Evolutionary conservation across 2,329 filamentous ascomycete species (phyloP).

Genomic region (Rhexocercosporidium sp.): DNA sequence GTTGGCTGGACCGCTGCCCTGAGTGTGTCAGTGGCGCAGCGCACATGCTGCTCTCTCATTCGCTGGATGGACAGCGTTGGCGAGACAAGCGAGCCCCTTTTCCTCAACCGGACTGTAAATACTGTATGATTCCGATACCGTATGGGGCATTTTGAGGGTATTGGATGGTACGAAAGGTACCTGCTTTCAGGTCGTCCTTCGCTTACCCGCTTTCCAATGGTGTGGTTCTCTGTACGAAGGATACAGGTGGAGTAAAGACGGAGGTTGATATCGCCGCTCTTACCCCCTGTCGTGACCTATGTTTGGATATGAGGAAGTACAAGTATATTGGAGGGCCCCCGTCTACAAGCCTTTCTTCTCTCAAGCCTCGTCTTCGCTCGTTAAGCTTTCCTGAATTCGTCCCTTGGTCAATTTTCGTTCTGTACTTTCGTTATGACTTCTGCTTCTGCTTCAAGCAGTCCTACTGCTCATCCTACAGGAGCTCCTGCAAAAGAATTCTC

Average conservation of each 20-base stretch:
- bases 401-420: not conserved
- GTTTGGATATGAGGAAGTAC: not conserved
- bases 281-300: not conserved
- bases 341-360: not conserved
- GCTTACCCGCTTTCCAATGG: not conserved
- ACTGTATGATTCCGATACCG: not conserved
- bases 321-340: not conserved
- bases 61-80: not conserved
- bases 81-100: slow-evolving; percentile 8
- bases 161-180: not conserved
- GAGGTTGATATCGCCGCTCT: not conserved
- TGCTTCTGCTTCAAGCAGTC: not conserved
- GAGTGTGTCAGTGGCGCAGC: slow-evolving; percentile 11
- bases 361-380: not conserved
- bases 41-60: not conserved
- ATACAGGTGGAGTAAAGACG: not conserved
- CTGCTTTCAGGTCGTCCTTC: not conserved
- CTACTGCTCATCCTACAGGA: not conserved
- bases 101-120: not conserved
- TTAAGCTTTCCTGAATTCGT: not conserved
- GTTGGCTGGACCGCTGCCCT: too few species aligned
- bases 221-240: not conserved
- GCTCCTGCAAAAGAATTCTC: slow-evolving; percentile 39
- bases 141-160: not conserved
- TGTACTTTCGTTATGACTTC: not conserved